These are phyloP conservation scores for Neurospora sp. DNA, from an alignment of 495 filamentous ascomycete genomes.

Conservation along the genomic window DNA sequence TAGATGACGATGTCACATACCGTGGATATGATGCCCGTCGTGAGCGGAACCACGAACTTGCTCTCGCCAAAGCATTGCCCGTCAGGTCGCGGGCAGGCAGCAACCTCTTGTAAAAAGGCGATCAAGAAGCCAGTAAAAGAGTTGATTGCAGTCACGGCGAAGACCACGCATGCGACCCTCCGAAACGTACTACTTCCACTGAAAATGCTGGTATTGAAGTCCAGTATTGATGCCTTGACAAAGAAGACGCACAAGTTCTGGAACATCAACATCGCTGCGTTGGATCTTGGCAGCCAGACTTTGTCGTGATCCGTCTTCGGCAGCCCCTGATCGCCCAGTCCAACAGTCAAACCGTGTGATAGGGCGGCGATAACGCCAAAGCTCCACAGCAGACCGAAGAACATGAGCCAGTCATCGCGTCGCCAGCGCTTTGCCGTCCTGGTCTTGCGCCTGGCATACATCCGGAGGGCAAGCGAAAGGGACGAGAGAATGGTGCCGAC, in stretches of 20 bases:
- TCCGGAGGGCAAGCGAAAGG: no score
- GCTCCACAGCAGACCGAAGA: conserved; percentile 1
- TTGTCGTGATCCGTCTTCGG: neutral
- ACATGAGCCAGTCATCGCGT: conserved; percentile 6
- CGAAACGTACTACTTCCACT: no score
- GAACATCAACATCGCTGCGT: neutral
- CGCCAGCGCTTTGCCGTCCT: neutral
- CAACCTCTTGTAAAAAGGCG: neutral
- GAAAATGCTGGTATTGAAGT: conserved; percentile 8
- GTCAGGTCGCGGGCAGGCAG: neutral
- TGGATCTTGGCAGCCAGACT: neutral
- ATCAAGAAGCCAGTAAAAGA: neutral
- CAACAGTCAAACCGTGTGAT: neutral
- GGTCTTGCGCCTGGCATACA: no score
- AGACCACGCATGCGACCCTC: conserved; percentile 1
- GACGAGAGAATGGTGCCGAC: no score
- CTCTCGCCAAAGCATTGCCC: conserved; percentile 1
- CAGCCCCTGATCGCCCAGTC: neutral
- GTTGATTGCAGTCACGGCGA: neutral
- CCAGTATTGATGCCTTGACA: conserved; percentile 6
- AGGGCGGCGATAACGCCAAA: conserved; percentile 1
- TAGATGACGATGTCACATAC: conserved; percentile 10
- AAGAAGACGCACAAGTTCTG: neutral
- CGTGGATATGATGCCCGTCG: neutral
- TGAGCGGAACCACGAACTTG: conserved; percentile 3